Evolutionary conservation across 2,329 filamentous ascomycete species (phyloP), one percentile per base, ranked within the genome.

Genomic region (Cordyceps pruinosa): DNA sequence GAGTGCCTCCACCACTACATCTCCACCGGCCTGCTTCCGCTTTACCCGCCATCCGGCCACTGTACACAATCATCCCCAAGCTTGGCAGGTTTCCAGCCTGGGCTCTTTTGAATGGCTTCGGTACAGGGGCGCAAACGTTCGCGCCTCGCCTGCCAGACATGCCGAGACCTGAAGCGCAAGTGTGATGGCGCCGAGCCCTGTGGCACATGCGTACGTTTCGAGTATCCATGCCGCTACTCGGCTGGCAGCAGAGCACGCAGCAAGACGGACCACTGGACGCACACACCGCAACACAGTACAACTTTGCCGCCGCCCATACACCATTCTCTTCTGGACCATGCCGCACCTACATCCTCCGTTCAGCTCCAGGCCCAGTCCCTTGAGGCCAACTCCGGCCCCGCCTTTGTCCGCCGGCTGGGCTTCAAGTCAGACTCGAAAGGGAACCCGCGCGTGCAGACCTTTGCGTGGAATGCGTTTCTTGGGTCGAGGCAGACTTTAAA

Each of bases 341-440:
- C 64, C 63, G 9, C 65, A 63, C 4, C 54, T 64, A 68, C 26
- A 60, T 73, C 44, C 70, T 46, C 54, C 7, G 54, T 57, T 0
- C 32, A 52, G 30, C 52, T 35, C 17, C 58, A 59, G 47, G 53
- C 48, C 23, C 53, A 70, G 5, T 78, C 77, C 0, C 68, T 82
- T 4, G 79, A 83, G 60, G 81, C 78, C 35, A 83, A 84, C 59
- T 83, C 80, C 0, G 80, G 79, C 0, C 77, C 81, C 0, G 79
- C 80, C 0, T 84, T 84, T 63, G 74, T 82, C 9, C 69, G 79
- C 55, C 72, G 75, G 23, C 67, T 84, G 35, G 81, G 77, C 0
- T 70, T 81, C 44, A 73, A 75, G 44, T 71, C 83, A 21, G 80
- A 84, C 62, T 76, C 79, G 1, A 74, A 74, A 5, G 76, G 75